Conservation (phyloP, 1,284 basidiomycete species). For the Pseudozyma tsukubaensis region DNA sequence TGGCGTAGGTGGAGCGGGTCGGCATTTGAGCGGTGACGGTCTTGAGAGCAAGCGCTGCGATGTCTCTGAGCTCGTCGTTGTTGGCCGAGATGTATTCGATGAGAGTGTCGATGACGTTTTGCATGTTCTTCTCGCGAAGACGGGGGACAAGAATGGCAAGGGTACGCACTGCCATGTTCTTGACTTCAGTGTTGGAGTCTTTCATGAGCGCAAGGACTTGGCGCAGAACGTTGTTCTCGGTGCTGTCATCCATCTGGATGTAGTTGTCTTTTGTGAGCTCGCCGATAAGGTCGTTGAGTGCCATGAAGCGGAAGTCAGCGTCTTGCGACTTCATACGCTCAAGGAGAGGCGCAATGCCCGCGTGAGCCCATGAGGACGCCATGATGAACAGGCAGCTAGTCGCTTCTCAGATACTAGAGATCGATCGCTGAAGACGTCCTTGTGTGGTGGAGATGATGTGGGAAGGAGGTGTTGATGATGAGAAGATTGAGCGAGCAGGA, state of each 20-base stretch:
- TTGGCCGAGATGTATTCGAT: conserved; percentile 84
- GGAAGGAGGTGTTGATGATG: conserved; percentile 6
- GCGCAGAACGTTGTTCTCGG: conserved; percentile 81
- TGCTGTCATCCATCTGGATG: conserved; percentile 48
- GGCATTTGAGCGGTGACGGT: conserved; percentile 92
- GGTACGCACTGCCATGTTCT: conserved; percentile 84
- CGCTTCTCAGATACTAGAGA: neutral
- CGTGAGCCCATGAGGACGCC: conserved; percentile 42
- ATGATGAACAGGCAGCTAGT: conserved; percentile 16
- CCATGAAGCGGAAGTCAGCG: conserved; percentile 67
- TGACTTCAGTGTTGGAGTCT: conserved; percentile 96
- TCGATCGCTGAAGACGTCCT: neutral
- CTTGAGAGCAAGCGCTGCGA: conserved; percentile 90
- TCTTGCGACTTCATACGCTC: conserved; percentile 67
- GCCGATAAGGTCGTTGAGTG: conserved; percentile 63
- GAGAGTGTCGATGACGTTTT: conserved; percentile 84
- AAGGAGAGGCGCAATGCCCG: conserved; percentile 55
- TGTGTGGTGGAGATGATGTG: neutral
- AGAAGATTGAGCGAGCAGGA: neutral
- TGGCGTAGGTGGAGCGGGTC: conserved; percentile 80
- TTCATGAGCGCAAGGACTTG: conserved; percentile 85
- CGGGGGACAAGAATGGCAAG: conserved; percentile 87
- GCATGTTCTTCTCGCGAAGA: conserved; percentile 83
- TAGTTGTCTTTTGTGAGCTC: conserved; percentile 50
- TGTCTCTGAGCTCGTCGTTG: conserved; percentile 90